A percentile compares a stretch with the other conserved stretches of the same genome.
phyloP scores from a whole-genome alignment of 257 asterid genomes.

The Scutellaria galericulata region DNA sequence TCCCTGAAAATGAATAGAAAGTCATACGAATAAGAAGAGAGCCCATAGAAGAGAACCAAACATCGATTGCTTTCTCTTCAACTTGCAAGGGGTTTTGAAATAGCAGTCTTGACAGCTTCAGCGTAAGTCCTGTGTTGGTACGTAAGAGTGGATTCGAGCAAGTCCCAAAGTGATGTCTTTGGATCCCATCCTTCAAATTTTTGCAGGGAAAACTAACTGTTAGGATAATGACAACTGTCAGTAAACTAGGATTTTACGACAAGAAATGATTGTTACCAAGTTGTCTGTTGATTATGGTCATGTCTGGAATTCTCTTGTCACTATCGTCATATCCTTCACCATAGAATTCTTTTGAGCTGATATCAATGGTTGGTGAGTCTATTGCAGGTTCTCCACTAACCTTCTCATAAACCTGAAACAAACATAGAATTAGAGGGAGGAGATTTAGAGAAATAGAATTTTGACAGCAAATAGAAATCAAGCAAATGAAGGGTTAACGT shows the following conservation, averaged over 20 bases:
- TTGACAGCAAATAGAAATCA: slow-evolving; percentile 3
- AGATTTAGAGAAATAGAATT: not conserved
- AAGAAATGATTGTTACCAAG: slow-evolving; percentile 58
- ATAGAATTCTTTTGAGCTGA: slow-evolving; percentile 89
- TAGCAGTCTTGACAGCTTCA: slow-evolving; percentile 71
- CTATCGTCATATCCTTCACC: slow-evolving; percentile 98
- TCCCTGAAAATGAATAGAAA: slow-evolving; percentile 37
- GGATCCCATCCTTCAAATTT: slow-evolving; percentile 68
- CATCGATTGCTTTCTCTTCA: slow-evolving; percentile 31
- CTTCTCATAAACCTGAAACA: slow-evolving; percentile 71
- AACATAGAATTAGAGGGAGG: not conserved
- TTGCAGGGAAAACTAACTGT: not conserved
- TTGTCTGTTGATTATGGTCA: slow-evolving; percentile 90
- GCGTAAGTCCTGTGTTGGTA: slow-evolving; percentile 84
- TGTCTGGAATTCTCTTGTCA: slow-evolving; percentile 96
- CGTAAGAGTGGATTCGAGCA: slow-evolving; percentile 79
- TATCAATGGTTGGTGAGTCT: slow-evolving; percentile 73
- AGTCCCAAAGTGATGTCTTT: slow-evolving; percentile 79
- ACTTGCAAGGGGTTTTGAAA: slow-evolving; percentile 60
- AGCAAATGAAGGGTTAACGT: not conserved
- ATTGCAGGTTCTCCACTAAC: slow-evolving; percentile 81
- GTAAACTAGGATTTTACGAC: not conserved
- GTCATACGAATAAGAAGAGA: slow-evolving; percentile 14
- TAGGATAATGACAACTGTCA: not conserved
- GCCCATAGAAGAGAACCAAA: slow-evolving; percentile 30